phyloP scores from a whole-genome alignment of 192 early-diverging fungal species.

The Linnemannia zychae region DNA sequence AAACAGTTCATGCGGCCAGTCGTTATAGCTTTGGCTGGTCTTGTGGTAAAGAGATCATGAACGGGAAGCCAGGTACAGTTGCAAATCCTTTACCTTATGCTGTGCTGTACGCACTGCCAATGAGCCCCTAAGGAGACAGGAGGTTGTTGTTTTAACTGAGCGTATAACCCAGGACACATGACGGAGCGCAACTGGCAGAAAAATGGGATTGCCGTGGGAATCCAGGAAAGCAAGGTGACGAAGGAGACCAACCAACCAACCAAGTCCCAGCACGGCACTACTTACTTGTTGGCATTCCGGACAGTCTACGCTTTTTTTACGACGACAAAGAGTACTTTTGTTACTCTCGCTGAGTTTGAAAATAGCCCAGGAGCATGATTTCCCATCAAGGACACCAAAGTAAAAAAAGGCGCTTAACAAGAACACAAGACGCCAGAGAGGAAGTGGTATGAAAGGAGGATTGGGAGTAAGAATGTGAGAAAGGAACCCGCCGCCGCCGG shows the following conservation, averaged over 20 bases:
- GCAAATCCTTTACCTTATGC: not conserved
- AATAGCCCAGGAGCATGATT: not conserved
- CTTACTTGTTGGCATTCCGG: not conserved
- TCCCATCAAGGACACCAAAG: not conserved
- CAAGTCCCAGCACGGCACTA: not conserved
- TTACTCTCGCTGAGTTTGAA: not conserved
- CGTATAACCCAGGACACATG: not conserved
- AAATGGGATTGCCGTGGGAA: not conserved
- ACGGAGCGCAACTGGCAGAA: not conserved
- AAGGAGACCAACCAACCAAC: not conserved
- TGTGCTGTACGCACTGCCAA: no score
- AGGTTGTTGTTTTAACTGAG: not conserved
- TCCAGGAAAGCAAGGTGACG: not conserved
- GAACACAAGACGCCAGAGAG: not conserved
- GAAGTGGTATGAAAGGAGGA: not conserved
- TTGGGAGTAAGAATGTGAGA: not conserved
- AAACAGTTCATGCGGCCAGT: conserved; percentile 64
- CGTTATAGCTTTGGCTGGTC: conserved; percentile 79
- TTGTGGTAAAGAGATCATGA: conserved; percentile 77
- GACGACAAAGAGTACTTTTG: not conserved
- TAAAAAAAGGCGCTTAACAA: not conserved
- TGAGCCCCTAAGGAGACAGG: no score
- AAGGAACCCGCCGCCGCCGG: not conserved
- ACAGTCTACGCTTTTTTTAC: not conserved
- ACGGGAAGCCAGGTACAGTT: conserved; percentile 70